Percentiles rank a stretch among this genome's conserved stretches.
Conservation (phyloP, 2,329 filamentous ascomycete genomes). For the Ophiostoma perfectum region DNA sequence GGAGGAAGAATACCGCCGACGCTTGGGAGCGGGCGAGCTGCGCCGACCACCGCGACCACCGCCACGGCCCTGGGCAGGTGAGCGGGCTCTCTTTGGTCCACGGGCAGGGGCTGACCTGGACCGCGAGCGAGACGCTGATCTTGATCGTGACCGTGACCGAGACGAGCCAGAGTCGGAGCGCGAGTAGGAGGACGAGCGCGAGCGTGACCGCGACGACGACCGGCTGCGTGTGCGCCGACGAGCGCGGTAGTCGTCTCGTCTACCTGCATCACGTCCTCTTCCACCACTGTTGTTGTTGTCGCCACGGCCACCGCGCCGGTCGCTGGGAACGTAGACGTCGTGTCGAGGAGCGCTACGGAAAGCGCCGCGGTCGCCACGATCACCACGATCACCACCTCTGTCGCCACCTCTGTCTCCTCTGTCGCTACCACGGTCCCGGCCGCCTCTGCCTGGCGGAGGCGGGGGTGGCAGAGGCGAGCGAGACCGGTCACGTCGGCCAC, state of each 20-base stretch:
- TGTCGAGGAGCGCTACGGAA: slow-evolving; percentile 33
- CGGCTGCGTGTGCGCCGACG: slow-evolving; percentile 24
- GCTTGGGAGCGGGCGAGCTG: slow-evolving; percentile 40
- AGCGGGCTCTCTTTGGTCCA: slow-evolving; percentile 16
- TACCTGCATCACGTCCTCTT: slow-evolving; percentile 4
- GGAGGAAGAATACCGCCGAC: slow-evolving; percentile 46
- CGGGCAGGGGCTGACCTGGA: slow-evolving; percentile 3
- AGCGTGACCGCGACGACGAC: slow-evolving; percentile 34
- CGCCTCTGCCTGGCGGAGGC: slow-evolving; percentile 33
- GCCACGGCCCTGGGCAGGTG: slow-evolving; percentile 30
- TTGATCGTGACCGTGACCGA: slow-evolving; percentile 20
- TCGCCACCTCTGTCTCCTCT: slow-evolving; percentile 43
- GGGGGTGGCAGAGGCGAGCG: slow-evolving; percentile 39
- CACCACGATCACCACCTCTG: slow-evolving; percentile 17
- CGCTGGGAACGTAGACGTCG: slow-evolving; percentile 51
- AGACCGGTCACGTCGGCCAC: slow-evolving; percentile 48
- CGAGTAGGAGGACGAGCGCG: slow-evolving; percentile 21
- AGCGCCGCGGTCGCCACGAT: slow-evolving; percentile 30
- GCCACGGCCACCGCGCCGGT: slow-evolving; percentile 36
- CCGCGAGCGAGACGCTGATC: slow-evolving; percentile 19
- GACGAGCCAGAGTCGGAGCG: slow-evolving; percentile 38
- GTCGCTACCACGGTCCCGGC: slow-evolving; percentile 39
- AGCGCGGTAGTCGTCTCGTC: slow-evolving; percentile 18
- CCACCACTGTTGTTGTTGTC: slow-evolving; percentile 40
- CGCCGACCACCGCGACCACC: slow-evolving; percentile 35